A percentile compares a stretch with the other conserved stretches of the same genome.
Conservation (phyloP, 1,139 yeast species). For the Lizanozyma gosingica region DNA sequence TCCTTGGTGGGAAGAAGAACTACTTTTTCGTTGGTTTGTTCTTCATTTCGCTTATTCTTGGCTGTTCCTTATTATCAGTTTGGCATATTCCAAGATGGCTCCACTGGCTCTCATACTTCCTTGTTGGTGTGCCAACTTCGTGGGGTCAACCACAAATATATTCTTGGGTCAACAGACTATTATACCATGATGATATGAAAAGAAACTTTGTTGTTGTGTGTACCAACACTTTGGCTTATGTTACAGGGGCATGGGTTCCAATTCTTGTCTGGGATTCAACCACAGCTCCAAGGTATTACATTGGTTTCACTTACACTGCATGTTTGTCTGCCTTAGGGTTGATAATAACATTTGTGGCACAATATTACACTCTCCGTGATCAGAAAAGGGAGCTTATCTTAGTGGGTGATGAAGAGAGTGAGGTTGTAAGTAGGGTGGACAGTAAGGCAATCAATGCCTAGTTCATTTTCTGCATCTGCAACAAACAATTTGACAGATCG, state of each 20-base stretch:
- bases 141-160: constrained; percentile 42
- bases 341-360: constrained; percentile 1
- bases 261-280: constrained; percentile 10
- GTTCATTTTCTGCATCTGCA: too few relatives aligned
- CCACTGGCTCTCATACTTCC: constrained; percentile 41
- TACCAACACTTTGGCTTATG: constrained; percentile 45
- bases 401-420: background rate
- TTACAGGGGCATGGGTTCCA: constrained; percentile 41
- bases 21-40: constrained; percentile 24
- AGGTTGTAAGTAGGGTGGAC: too few relatives aligned
- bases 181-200: constrained; percentile 40
- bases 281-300: constrained; percentile 9
- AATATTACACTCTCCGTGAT: background rate
- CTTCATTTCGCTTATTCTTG: constrained; percentile 29
- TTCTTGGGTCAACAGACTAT: constrained; percentile 44
- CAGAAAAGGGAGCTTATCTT: background rate
- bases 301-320: constrained; percentile 18
- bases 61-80: constrained; percentile 32
- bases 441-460: too few relatives aligned
- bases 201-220: constrained; percentile 40
- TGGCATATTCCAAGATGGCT: constrained; percentile 41
- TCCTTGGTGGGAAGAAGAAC: constrained; percentile 32
- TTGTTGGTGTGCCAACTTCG: constrained; percentile 38
- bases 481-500: too few relatives aligned
- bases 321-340: constrained; percentile 14